These are phyloP conservation scores for Microdochium bolleyi DNA, from an alignment of 2,329 filamentous ascomycete species.

Conservation along the genomic window DNA sequence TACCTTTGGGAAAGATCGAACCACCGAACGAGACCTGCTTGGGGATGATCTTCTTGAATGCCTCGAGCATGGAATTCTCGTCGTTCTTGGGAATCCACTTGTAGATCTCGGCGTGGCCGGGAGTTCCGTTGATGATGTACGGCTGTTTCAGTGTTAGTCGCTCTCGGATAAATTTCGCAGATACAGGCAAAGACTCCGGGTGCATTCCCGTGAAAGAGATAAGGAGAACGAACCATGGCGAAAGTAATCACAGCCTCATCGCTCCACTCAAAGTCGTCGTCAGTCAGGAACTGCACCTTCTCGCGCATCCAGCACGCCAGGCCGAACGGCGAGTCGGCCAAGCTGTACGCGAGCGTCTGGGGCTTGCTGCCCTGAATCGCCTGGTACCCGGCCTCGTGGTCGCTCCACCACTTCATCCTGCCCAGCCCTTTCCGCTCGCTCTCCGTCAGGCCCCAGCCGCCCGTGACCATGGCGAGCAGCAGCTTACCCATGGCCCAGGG, in stretches of 20 bases:
- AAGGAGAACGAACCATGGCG: background rate
- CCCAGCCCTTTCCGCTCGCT: background rate
- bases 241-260: background rate
- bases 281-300: background rate
- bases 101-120: background rate
- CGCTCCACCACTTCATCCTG: background rate
- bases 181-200: background rate
- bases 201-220: background rate
- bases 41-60: background rate
- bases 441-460: background rate
- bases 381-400: background rate
- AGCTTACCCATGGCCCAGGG: background rate
- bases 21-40: background rate
- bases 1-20: background rate
- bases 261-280: background rate
- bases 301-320: background rate
- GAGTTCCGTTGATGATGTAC: background rate
- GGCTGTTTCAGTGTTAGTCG: background rate
- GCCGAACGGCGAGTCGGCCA: background rate
- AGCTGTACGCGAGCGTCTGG: background rate
- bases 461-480: background rate
- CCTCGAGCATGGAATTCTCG: background rate
- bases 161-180: background rate
- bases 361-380: background rate
- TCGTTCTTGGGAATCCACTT: background rate